Base-by-base conservation (phyloP, 148 eudicot species). In the Arctostaphylos glauca region DNA sequence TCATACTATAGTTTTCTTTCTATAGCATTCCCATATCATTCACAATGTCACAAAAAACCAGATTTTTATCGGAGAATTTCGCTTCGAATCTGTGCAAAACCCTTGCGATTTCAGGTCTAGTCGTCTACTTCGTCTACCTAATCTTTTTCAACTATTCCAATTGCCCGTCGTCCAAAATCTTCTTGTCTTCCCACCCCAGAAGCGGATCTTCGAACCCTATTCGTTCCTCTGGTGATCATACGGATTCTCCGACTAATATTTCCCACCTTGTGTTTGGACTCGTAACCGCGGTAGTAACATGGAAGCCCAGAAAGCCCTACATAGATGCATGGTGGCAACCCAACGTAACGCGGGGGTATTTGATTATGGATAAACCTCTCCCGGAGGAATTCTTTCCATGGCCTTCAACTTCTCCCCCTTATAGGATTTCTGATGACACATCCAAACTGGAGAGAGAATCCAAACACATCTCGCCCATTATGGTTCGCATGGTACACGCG, bases 311-410 rank as follows among this genome's bases (percentile, higher is more conserved):
- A 23, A 90, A 71, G 64, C 31, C 85, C 0, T 92, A 84, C 85
- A 79, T 90, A 2, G 92, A 91, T 71, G 72, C 92, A 43, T 94
- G 98, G 98, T 94, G 98, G 98, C 83, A 66, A 21, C 93, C 95
- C 12, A 92, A 92, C 74, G 49, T 84, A 6, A 92, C 93, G 8
- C 84, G 84, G 5, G 95, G 97, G 8, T 90, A 86, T 84, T 19
- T 66, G 41, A 3, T 66, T 58, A 80, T 94, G 0, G 97, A 94
- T 31, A 72, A 55, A 31, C 88, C 85, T 31, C 93, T 90, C 2
- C n/a, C 60, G 0, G 53, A 50, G 13, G 25, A 84, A 0, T 53
- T 80, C 15, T 80, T 86, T 2, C 93, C 94, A 3, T 91, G 97
- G 95, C 88, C 94, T 15, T 54, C 64, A 2, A 55, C 86, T 13